Evolutionary conservation across 495 filamentous ascomycete species (phyloP).

Genomic region (Daldinia bambusicola): DNA sequence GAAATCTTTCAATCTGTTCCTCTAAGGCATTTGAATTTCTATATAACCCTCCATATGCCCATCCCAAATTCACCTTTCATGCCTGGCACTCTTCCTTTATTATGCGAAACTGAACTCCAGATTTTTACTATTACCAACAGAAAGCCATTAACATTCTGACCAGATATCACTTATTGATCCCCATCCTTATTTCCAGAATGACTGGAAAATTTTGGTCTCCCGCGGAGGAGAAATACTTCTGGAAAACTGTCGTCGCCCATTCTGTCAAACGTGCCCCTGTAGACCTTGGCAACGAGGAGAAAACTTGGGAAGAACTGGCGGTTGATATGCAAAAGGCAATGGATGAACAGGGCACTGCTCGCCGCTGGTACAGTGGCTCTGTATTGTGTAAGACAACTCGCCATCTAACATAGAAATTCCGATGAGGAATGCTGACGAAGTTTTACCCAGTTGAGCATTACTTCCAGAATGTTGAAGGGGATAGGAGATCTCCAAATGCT

Average conservation of each 20-base stretch:
- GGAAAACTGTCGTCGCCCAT: slow-evolving; percentile 49
- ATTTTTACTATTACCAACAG: neutral
- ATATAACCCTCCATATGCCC: neutral
- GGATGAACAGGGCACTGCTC: slow-evolving; percentile 25
- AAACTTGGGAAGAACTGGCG: slow-evolving; percentile 49
- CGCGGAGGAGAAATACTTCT: slow-evolving; percentile 56
- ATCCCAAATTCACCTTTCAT: neutral
- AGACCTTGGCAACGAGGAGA: slow-evolving; percentile 39
- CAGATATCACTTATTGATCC: neutral
- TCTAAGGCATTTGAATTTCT: neutral
- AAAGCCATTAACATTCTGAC: neutral
- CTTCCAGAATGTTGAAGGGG: slow-evolving; percentile 52
- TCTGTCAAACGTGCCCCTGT: slow-evolving; percentile 52
- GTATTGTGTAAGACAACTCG: slow-evolving; percentile 52
- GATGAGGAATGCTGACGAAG: slow-evolving; percentile 22
- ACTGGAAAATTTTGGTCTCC: slow-evolving; percentile 55
- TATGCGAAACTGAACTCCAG: neutral
- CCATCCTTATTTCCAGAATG: slow-evolving; percentile 40
- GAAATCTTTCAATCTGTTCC: neutral
- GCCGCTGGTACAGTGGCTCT: slow-evolving; percentile 50
- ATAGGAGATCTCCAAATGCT: slow-evolving; percentile 49
- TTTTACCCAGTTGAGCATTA: slow-evolving; percentile 56
- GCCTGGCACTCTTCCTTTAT: neutral
- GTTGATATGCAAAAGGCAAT: slow-evolving; percentile 48
- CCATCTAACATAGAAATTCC: neutral